Evolutionary conservation across 2,329 filamentous ascomycete species (phyloP), one percentile per base, ranked within the genome.

Genomic region (Orbilia blumenaviensis): DNA sequence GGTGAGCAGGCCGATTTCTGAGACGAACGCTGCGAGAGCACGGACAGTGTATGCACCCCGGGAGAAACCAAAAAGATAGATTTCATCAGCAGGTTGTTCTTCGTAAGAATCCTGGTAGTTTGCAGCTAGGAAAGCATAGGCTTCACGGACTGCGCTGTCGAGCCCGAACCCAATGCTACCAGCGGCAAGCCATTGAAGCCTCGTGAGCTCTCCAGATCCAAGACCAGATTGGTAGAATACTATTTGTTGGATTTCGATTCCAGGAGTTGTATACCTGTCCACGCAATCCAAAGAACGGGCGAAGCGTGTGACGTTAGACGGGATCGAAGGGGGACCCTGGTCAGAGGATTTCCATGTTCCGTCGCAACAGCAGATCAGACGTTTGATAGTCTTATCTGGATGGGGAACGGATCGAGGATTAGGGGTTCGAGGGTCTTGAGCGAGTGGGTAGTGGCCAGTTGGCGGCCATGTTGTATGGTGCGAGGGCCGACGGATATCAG

Each of bases 211-310:
- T 18, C 78, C 80, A 1, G 80, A 81, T 0, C 82, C 83, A 21
- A 82, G 81, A 6, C 83, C 83, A 6, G 82, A 80, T 21, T 83
- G 82, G 64, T 84, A 84, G 75, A 81, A 82, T 5, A 83, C 80
- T 34, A 84, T 71, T 80, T 89, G 88, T 38, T 61, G 87, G 83
- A 72, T 72, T 50, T 72, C 73, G 27, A 72, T 77, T 80, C 54
- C 80, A 78, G 14, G 83, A 83, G 78, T 85, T 83, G 80, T 84
- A 85, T 81, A 84, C 84, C 72, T 66, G 27, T 76, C 72, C 2
- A 76, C 72, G 21, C 79, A 78, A 48, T 77, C 62, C 29, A 79
- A 41, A 2, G 77, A 69, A 10, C 79, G 78, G 8, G 77, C 73
- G 34, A 80, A 78, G 1, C 79, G 75, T 2, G 79, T 80, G 12